Evolutionary conservation across 345 rosid species (phyloP).

Genomic region (Garcia nutans): DNA sequence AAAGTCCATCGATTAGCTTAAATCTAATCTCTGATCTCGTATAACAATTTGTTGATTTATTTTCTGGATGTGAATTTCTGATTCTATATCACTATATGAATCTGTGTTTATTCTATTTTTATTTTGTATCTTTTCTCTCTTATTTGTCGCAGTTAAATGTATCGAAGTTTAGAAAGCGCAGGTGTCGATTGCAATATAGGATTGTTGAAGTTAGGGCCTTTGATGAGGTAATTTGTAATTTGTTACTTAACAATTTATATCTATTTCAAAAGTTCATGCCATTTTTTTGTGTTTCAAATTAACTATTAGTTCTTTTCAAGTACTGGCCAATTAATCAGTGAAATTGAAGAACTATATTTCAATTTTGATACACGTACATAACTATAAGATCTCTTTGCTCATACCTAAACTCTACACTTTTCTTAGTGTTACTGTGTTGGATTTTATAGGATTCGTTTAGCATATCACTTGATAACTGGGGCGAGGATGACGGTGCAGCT

Average conservation of each 20-base stretch:
- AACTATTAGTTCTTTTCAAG: not conserved
- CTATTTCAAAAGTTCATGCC: not conserved
- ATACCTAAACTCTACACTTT: not conserved
- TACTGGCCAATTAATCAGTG: too few relatives aligned
- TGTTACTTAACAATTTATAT: not conserved
- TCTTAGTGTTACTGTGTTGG: not conserved
- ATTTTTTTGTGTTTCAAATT: not conserved
- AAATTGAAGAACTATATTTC: not conserved
- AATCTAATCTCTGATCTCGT: too few relatives aligned
- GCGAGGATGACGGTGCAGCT: constrained; percentile 33
- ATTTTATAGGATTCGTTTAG: constrained; percentile 41
- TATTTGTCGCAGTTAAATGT: constrained; percentile 27
- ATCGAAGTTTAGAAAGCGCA: constrained; percentile 26
- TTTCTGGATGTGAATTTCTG: not conserved
- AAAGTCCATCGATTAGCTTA: too few relatives aligned
- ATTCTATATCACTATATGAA: not conserved
- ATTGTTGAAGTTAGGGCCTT: constrained; percentile 40
- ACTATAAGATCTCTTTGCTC: not conserved
- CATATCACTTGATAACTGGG: constrained; percentile 47
- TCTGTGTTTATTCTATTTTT: not conserved
- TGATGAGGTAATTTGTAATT: constrained; percentile 41
- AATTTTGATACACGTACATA: not conserved
- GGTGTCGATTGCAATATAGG: constrained; percentile 19
- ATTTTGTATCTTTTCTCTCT: not conserved
- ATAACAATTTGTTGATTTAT: too few relatives aligned